Evolutionary conservation across 352 stramenopile genomes (phyloP).

Genomic region (Pythium diclinum): DNA sequence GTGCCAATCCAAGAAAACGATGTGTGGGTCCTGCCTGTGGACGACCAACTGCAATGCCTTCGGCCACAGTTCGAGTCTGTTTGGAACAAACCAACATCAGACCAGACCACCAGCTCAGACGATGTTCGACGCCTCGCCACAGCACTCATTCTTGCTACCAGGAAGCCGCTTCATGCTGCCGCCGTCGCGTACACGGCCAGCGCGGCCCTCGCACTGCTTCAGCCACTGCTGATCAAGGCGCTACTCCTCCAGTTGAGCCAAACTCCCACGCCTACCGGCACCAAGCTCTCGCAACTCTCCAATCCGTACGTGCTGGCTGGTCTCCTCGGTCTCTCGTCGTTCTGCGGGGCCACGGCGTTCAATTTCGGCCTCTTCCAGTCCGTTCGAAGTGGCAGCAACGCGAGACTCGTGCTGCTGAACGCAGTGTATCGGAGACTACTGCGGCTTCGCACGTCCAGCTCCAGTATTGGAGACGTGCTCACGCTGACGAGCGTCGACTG

Average conservation of each 20-base stretch:
- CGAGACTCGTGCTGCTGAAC: not conserved
- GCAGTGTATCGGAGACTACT: not conserved
- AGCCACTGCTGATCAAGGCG: not conserved
- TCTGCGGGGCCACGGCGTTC: not conserved
- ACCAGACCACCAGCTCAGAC: not conserved
- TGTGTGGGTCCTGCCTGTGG: not conserved
- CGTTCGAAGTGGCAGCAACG: not conserved
- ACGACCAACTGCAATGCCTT: not conserved
- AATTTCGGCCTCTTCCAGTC: not conserved
- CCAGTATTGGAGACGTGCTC: not conserved
- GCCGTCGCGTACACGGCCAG: not conserved
- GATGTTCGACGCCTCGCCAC: not conserved
- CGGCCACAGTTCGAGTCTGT: not conserved
- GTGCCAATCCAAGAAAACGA: not conserved
- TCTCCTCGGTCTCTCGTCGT: not conserved
- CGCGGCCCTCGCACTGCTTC: not conserved
- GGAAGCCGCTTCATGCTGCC: not conserved
- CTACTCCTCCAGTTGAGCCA: not conserved
- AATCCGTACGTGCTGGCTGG: constrained; percentile 2
- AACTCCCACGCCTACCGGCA: constrained; percentile 20
- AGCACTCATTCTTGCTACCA: not conserved
- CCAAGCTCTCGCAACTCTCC: not conserved
- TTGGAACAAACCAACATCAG: not conserved
- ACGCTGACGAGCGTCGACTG: not conserved
- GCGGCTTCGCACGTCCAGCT: not conserved